Conservation (phyloP, 1,139 yeast genomes). For the Suhomyces coccinellae region DNA sequence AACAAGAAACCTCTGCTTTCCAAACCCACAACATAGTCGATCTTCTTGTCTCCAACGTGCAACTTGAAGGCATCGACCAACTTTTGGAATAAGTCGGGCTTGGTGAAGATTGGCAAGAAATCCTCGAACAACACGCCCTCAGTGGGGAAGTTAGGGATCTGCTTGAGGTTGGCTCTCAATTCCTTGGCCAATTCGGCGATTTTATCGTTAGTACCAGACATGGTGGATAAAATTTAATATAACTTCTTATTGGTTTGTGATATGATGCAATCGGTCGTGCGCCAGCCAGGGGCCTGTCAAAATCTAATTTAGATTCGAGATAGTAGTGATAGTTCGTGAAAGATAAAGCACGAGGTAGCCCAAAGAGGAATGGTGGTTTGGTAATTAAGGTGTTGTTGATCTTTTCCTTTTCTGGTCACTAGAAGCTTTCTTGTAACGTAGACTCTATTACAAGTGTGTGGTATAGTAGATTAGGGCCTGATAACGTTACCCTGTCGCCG, state of each 20-base stretch:
- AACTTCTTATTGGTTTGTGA: not conserved
- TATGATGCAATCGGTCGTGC: conserved; percentile 1
- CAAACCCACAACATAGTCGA: conserved; percentile 89
- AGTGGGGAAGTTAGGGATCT: conserved; percentile 89
- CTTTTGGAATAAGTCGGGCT: conserved; percentile 77
- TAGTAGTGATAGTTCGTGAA: not conserved
- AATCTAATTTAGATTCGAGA: not conserved
- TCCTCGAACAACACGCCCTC: conserved; percentile 96
- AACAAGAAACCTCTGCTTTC: conserved; percentile 97
- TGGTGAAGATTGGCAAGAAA: conserved; percentile 87
- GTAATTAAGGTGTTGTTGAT: no score
- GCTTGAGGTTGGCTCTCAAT: conserved; percentile 65
- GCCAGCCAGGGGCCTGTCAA: not conserved
- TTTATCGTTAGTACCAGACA: conserved; percentile 18
- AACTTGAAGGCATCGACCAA: conserved; percentile 77
- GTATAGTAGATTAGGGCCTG: no score
- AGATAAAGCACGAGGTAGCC: not conserved
- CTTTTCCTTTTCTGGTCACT: no score
- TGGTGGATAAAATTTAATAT: not conserved
- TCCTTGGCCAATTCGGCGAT: conserved; percentile 54
- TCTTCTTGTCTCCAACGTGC: conserved; percentile 65
- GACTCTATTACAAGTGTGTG: no score
- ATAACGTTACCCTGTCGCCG: no score
- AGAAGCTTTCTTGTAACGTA: no score
- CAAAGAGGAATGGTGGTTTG: no score